These are phyloP conservation scores for Pichia sp. DNA, from an alignment of 1,139 yeast species.

Conservation along the genomic window DNA sequence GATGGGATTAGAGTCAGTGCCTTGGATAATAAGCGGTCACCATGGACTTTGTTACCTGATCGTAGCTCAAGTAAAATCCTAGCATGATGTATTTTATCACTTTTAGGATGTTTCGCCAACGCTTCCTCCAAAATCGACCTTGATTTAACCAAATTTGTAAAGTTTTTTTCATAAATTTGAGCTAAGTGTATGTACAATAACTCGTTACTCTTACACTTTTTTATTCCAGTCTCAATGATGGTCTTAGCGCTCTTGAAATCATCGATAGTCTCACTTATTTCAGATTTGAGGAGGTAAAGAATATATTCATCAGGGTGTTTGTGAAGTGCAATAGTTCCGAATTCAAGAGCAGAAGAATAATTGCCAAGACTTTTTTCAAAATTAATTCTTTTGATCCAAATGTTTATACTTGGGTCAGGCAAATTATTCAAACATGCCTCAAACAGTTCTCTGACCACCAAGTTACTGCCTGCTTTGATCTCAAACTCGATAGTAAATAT, in stretches of 20 bases:
- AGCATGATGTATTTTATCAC: constrained; percentile 53
- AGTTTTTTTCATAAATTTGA: constrained; percentile 40
- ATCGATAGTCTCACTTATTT: constrained; percentile 38
- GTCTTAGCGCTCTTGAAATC: constrained; percentile 43
- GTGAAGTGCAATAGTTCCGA: constrained; percentile 44
- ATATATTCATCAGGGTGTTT: constrained; percentile 45
- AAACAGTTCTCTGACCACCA: constrained; percentile 43
- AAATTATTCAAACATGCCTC: constrained; percentile 35
- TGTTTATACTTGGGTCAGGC: constrained; percentile 38
- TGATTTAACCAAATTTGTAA: constrained; percentile 50
- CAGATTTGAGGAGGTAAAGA: constrained; percentile 57
- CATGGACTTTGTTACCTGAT: constrained; percentile 48
- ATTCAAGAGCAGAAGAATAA: constrained; percentile 36
- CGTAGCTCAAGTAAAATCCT: constrained; percentile 55
- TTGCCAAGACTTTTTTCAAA: constrained; percentile 43
- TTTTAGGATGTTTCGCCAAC: constrained; percentile 45
- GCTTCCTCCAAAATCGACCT: constrained; percentile 74
- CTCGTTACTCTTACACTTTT: constrained; percentile 40
- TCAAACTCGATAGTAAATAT: constrained; percentile 68
- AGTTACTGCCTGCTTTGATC: constrained; percentile 39
- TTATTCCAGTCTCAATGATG: constrained; percentile 46
- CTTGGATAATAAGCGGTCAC: constrained; percentile 51
- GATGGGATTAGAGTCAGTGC: constrained; percentile 60
- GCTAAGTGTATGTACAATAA: constrained; percentile 59
- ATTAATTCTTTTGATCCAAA: constrained; percentile 64